Percentiles rank a stretch among this genome's conserved stretches.
Evolutionary conservation across 768 basidiomycete genomes (phyloP).

Genomic region (Hortiboletus flavorubellus): DNA sequence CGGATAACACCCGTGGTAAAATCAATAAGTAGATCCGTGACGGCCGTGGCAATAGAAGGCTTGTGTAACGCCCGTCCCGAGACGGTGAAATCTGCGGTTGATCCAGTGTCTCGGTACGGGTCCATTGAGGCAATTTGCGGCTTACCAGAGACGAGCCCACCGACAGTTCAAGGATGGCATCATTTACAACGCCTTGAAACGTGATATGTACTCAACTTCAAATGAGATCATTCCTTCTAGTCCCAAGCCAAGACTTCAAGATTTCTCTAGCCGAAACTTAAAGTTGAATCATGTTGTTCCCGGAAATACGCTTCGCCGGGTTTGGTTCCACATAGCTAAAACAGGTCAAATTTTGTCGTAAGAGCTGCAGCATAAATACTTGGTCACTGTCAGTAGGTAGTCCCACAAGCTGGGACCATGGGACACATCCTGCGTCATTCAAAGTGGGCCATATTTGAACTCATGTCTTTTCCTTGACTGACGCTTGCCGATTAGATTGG

Average conservation of each 20-base stretch:
- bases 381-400: neutral
- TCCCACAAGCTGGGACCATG: neutral
- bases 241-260: too few relatives aligned
- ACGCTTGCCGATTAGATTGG: neutral
- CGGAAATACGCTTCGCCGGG: neutral
- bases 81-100: slow-evolving; percentile 1
- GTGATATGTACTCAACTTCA: neutral
- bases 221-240: too few relatives aligned
- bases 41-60: neutral
- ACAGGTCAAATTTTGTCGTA: too few relatives aligned
- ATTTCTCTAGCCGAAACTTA: too few relatives aligned
- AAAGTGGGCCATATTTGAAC: neutral
- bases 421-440: neutral
- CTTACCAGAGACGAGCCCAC: neutral
- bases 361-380: neutral
- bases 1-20: neutral
- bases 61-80: neutral
- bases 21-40: neutral
- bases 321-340: neutral
- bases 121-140: neutral
- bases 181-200: too few relatives aligned
- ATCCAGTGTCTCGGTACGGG: neutral
- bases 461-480: neutral
- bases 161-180: too few relatives aligned
- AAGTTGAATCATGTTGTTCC: too few relatives aligned